Conservation (phyloP, 1,284 basidiomycete species). For the Tylopilus sp. region DNA sequence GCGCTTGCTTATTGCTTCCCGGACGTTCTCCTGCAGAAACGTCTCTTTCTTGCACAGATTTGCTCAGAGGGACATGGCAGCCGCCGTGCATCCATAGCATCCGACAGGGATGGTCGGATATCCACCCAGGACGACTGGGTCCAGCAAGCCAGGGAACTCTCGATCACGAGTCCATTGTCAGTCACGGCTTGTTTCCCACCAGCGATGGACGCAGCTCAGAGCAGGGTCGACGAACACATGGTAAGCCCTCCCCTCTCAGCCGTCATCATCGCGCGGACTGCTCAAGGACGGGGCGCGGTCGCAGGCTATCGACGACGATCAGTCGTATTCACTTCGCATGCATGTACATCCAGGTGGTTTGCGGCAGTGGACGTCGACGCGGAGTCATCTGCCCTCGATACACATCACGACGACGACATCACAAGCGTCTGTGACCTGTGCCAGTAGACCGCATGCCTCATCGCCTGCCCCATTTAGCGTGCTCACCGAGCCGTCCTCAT, state of each 20-base stretch:
- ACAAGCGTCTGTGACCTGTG: neutral
- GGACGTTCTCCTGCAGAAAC: constrained; percentile 45
- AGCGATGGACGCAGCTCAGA: constrained; percentile 11
- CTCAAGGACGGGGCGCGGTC: constrained; percentile 9
- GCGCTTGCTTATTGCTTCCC: neutral
- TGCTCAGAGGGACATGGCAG: constrained; percentile 17
- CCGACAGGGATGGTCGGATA: constrained; percentile 33
- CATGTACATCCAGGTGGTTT: constrained; percentile 12
- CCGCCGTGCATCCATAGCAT: constrained; percentile 17
- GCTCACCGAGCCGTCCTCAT: constrained; percentile 27
- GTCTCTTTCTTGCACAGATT: constrained; percentile 42
- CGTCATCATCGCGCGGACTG: neutral
- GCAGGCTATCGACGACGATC: constrained; percentile 28
- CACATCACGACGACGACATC: constrained; percentile 25
- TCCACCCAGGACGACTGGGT: constrained; percentile 64
- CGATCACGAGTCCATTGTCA: constrained; percentile 52
- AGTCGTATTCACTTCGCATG: constrained; percentile 7
- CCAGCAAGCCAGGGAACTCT: constrained; percentile 53
- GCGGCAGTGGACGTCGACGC: constrained; percentile 15
- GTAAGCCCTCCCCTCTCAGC: constrained; percentile 10
- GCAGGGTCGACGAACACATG: constrained; percentile 27
- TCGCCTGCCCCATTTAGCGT: constrained; percentile 32
- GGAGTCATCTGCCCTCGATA: constrained; percentile 25
- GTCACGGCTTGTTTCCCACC: constrained; percentile 13
- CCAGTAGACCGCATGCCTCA: constrained; percentile 1